Conservation (phyloP, 1,284 basidiomycete genomes). For the Leccinum proximum region DNA sequence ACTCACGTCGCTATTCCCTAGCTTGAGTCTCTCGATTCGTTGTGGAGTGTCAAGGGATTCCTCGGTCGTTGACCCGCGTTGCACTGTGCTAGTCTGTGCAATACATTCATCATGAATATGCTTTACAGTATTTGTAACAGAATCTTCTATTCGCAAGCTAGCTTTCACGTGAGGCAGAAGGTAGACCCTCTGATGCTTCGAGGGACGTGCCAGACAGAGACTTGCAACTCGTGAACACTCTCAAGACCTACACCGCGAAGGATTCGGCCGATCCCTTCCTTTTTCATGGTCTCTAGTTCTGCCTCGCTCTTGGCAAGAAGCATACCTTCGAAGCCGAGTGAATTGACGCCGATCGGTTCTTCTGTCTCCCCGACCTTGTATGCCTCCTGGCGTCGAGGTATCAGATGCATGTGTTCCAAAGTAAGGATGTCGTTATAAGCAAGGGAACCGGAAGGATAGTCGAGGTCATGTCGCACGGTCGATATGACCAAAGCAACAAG, state of each 20-base stretch:
- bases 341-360: constrained; percentile 67
- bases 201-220: constrained; percentile 41
- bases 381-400: constrained; percentile 67
- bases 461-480: constrained; percentile 63
- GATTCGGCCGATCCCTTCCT: constrained; percentile 57
- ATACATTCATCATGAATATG: constrained; percentile 3
- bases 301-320: constrained; percentile 77
- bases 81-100: neutral
- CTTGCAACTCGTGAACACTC: constrained; percentile 61
- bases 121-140: neutral
- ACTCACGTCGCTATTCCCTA: constrained; percentile 26
- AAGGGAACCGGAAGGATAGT: constrained; percentile 56
- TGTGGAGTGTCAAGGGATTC: constrained; percentile 38
- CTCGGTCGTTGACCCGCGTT: constrained; percentile 24
- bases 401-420: constrained; percentile 77
- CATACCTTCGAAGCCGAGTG: constrained; percentile 87
- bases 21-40: constrained; percentile 39
- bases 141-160: constrained; percentile 5
- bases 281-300: constrained; percentile 66
- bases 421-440: constrained; percentile 88
- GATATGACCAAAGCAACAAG: constrained; percentile 73
- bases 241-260: constrained; percentile 57
- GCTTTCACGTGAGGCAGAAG: neutral
- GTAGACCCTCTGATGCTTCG: constrained; percentile 20
- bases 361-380: constrained; percentile 47